phyloP scores from a whole-genome alignment of 2,329 filamentous ascomycete genomes.

The Apiospora arundinis region DNA sequence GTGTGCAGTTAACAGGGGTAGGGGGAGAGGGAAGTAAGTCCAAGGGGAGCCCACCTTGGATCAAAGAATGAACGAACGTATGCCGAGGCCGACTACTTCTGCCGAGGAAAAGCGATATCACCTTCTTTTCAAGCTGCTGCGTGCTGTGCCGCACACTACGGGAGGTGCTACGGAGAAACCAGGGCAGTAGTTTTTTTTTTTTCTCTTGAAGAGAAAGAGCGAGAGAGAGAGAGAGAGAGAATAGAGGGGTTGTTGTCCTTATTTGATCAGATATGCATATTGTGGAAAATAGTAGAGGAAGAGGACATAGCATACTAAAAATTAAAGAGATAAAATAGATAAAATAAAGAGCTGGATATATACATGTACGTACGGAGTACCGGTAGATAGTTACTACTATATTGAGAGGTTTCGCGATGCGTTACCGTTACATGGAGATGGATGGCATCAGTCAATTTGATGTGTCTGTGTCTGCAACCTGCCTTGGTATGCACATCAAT shows the following conservation, averaged over 20 bases:
- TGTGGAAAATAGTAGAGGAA: background rate
- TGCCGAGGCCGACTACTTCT: background rate
- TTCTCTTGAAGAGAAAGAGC: too few species aligned
- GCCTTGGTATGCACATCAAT: too few species aligned
- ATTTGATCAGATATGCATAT: too few species aligned
- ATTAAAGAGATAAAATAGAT: background rate
- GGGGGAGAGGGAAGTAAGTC: background rate
- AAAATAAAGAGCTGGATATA: background rate
- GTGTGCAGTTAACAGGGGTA: too few species aligned
- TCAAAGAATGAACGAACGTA: too few species aligned
- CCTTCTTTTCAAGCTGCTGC: background rate
- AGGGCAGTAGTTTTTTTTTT: too few species aligned
- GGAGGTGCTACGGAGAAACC: background rate
- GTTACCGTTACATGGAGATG: constrained; percentile 3
- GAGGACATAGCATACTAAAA: background rate
- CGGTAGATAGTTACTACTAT: too few species aligned
- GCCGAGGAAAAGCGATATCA: constrained; percentile 6
- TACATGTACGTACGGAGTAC: too few species aligned
- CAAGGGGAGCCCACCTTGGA: too few species aligned
- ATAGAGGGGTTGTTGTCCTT: too few species aligned
- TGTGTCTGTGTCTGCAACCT: too few species aligned
- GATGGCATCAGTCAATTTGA: background rate
- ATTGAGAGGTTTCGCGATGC: background rate
- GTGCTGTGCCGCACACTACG: constrained; percentile 12
- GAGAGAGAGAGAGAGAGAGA: too few species aligned